phyloP scores from a whole-genome alignment of 164 flowering plant genomes.

The Liriodendron chinense region DNA sequence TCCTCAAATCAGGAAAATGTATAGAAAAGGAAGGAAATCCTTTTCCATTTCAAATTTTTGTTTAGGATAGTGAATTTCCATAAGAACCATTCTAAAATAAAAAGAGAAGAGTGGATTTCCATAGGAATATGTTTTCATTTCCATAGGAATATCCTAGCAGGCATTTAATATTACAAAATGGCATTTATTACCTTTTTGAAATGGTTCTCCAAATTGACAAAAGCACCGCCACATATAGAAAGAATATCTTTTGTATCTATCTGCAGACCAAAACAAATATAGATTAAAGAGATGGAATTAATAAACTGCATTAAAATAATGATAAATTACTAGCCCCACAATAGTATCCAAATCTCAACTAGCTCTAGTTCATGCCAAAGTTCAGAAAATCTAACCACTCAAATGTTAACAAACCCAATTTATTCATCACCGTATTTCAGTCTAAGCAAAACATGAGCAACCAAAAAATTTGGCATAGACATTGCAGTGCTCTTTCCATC shows the following conservation, averaged over 20 bases:
- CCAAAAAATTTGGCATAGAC: too few species aligned
- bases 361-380: background rate
- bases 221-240: too few species aligned
- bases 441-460: too few species aligned
- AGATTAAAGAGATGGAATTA: slow-evolving; percentile 2
- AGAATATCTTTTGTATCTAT: slow-evolving; percentile 96
- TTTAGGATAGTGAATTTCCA: too few species aligned
- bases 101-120: too few species aligned
- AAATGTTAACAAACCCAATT: background rate
- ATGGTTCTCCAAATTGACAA: slow-evolving; percentile 93
- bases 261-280: slow-evolving; percentile 35
- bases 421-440: too few species aligned
- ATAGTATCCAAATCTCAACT: background rate
- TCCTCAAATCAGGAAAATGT: too few species aligned
- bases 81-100: too few species aligned
- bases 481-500: too few species aligned
- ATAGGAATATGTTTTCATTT: too few species aligned
- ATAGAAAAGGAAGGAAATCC: too few species aligned
- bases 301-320: background rate
- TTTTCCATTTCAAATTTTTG: too few species aligned
- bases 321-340: background rate
- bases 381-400: background rate
- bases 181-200: slow-evolving; percentile 84
- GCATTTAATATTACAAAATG: slow-evolving; percentile 7
- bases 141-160: background rate